phyloP scores from a whole-genome alignment of 768 basidiomycete species.

The Hebeloma cylindrosporum region DNA sequence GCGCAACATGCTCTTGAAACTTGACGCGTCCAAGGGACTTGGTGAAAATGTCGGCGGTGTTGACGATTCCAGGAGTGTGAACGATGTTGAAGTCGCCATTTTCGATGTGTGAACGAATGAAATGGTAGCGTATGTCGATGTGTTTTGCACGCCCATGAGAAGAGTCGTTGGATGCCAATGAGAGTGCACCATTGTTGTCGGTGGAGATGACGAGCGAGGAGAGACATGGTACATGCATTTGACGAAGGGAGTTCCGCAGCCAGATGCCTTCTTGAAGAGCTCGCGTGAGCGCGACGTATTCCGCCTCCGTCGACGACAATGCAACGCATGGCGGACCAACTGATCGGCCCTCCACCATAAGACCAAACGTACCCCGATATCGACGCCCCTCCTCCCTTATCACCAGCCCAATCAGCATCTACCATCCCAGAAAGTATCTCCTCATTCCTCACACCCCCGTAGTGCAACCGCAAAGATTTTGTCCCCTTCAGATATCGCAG shows the following conservation, averaged over 20 bases:
- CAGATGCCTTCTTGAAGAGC: slow-evolving; percentile 14
- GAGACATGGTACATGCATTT: not conserved
- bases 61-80: slow-evolving; percentile 4
- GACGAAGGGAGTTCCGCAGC: slow-evolving; percentile 3
- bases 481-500: slow-evolving; percentile 19
- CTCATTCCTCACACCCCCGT: slow-evolving; percentile 7
- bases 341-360: slow-evolving; percentile 9
- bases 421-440: slow-evolving; percentile 18
- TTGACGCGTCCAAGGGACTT: not conserved
- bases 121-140: slow-evolving; percentile 11
- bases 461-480: slow-evolving; percentile 4
- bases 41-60: slow-evolving; percentile 7
- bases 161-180: not conserved
- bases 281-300: slow-evolving; percentile 13
- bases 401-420: slow-evolving; percentile 25
- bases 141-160: slow-evolving; percentile 8
- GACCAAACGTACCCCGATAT: slow-evolving; percentile 11
- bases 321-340: slow-evolving; percentile 14
- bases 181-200: slow-evolving; percentile 6
- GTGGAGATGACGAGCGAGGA: slow-evolving; percentile 2
- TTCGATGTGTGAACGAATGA: slow-evolving; percentile 12
- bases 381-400: slow-evolving; percentile 16
- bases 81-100: not conserved
- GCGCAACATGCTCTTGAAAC: slow-evolving; percentile 2
- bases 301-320: slow-evolving; percentile 12